Evolutionary conservation across 225 moss, liverwort and hornwort genomes (phyloP).

Genomic region (Asterella californica): DNA sequence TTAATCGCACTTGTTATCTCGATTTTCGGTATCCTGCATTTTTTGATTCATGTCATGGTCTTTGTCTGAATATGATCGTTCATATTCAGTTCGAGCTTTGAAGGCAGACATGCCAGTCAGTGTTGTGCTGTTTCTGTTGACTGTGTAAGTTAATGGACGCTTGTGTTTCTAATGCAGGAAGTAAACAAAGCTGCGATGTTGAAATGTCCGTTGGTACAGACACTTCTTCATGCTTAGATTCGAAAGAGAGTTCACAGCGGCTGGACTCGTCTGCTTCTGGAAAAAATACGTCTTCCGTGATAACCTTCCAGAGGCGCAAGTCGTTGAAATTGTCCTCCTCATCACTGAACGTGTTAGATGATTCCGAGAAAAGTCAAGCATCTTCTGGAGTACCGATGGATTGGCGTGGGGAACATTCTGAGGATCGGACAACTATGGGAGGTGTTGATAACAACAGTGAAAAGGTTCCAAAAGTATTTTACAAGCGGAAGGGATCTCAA

Average conservation of each 20-base stretch:
- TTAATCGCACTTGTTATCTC: background rate
- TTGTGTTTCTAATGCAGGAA: conserved; percentile 21
- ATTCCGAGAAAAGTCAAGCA: conserved; percentile 22
- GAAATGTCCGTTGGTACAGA: conserved; percentile 14
- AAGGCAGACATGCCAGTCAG: background rate
- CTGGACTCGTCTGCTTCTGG: conserved; percentile 17
- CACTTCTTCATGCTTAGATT: conserved; percentile 1
- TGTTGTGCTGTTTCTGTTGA: background rate
- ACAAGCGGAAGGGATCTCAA: conserved; percentile 12
- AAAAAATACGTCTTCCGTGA: conserved; percentile 12
- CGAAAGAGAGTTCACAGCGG: conserved; percentile 11
- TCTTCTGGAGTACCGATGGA: conserved; percentile 21
- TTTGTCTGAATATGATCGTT: background rate
- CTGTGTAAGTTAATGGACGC: background rate
- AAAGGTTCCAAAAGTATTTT: background rate
- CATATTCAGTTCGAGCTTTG: no score
- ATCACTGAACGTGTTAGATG: conserved; percentile 14
- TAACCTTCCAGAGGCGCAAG: conserved; percentile 44
- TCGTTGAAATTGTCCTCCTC: conserved; percentile 18
- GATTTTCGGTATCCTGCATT: background rate
- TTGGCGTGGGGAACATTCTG: conserved; percentile 10
- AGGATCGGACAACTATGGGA: background rate
- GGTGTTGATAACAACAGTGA: conserved; percentile 11
- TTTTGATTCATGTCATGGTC: background rate
- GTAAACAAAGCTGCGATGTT: conserved; percentile 15